Base-by-base conservation (phyloP, 495 filamentous ascomycete species). In the Xylaria acuta region DNA sequence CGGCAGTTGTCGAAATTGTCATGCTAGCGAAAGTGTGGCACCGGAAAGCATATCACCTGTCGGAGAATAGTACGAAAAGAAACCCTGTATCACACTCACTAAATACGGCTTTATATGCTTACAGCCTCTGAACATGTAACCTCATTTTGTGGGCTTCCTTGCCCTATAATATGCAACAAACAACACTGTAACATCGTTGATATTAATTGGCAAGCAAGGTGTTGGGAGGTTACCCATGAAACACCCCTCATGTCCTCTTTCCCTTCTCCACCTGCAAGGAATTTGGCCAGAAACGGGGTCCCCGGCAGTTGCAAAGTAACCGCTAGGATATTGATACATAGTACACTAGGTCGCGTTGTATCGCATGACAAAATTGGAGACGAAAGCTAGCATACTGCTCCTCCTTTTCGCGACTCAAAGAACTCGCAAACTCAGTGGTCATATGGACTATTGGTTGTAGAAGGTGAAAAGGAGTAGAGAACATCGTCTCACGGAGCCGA, bases 301-400 rank as follows among this genome's bases (percentile, higher is more conserved):
- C 40, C 64, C 64, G 64, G 64, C 64, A 67, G 64, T 67, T 51
- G 64, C 40, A 30, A 41, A 2, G 32, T 11, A 36, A 49, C 41
- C 7, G n/a, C 38, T 64, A n/a, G 60, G 40, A 65, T 41, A 36
- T 34, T 53, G 32, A 67, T 38, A n/a, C n/a, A n/a, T n/a, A n/a
- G n/a, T n/a, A n/a, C n/a, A n/a, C n/a, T n/a, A 67, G n/a, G 49
- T 67, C 65, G 34, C 65, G 36, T 47, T 22, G n/a, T 36, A 34
- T 45, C 22, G 36, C 41, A 30, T 45, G 63, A 49, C 22, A 30
- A n/a, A 11, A 51, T 36, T 34, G 64, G 41, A 67, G 64, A 36
- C 41, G 43, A 27, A 16, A 30, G 14, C 49, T 36, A 18, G 66
- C 40, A 60, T 49, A 20, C 30, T 8, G 49, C 12, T 56, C 65